Evolutionary conservation across 1,284 basidiomycete genomes (phyloP).

Genomic region (Malassezia nana): DNA sequence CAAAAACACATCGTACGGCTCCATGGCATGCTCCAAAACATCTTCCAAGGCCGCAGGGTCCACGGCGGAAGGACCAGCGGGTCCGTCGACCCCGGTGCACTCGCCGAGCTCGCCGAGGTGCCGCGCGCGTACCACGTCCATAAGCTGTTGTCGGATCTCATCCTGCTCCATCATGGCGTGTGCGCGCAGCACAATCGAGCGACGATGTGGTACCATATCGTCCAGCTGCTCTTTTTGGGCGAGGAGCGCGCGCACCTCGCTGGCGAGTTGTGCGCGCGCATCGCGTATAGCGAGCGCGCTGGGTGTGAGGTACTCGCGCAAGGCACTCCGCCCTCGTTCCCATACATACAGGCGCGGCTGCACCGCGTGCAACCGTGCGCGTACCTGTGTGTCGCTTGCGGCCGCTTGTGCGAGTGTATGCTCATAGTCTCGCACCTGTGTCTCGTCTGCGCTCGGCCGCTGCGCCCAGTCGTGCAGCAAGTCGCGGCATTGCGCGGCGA

Average conservation of each 20-base stretch:
- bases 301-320: constrained; percentile 16
- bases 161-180: constrained; percentile 47
- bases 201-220: constrained; percentile 54
- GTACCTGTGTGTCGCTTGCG: constrained; percentile 47
- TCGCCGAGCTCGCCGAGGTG: constrained; percentile 5
- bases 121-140: constrained; percentile 4
- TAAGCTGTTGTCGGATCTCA: constrained; percentile 6
- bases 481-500: constrained; percentile 59
- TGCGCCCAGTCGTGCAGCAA: constrained; percentile 59
- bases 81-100: too few species aligned
- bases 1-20: constrained; percentile 4
- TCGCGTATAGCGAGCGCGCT: constrained; percentile 18
- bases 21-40: constrained; percentile 4
- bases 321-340: constrained; percentile 10
- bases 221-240: constrained; percentile 70
- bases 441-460: constrained; percentile 36
- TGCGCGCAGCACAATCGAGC: constrained; percentile 60
- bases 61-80: background rate
- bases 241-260: constrained; percentile 58
- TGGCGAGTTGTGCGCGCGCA: background rate
- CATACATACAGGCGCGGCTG: constrained; percentile 20
- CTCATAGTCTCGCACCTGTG: constrained; percentile 20
- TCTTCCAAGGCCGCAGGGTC: constrained; percentile 9
- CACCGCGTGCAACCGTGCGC: constrained; percentile 50
- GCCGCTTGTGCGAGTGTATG: constrained; percentile 28